phyloP scores from a whole-genome alignment of 768 basidiomycete genomes.

The Myochromella boudieri region DNA sequence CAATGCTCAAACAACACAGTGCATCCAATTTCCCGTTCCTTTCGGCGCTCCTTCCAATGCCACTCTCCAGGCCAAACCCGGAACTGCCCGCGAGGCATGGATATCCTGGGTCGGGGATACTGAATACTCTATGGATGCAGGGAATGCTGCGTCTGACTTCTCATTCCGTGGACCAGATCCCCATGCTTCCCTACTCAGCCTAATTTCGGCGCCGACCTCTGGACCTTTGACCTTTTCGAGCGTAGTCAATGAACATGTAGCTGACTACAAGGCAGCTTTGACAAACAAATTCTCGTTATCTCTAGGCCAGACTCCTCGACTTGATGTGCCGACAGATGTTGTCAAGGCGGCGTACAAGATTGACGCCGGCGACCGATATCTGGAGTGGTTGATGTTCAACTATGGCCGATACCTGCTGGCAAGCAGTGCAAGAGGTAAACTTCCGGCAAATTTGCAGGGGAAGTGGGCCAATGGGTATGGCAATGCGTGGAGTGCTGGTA shows the following conservation, averaged over 20 bases:
- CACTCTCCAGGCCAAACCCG: constrained; percentile 42
- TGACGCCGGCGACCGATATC: constrained; percentile 57
- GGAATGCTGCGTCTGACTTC: constrained; percentile 52
- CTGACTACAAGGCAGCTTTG: constrained; percentile 46
- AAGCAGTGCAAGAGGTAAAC: constrained; percentile 56
- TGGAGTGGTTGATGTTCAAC: constrained; percentile 77
- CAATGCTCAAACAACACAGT: constrained; percentile 22
- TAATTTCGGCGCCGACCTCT: constrained; percentile 30
- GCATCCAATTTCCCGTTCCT: constrained; percentile 30
- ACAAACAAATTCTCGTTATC: constrained; percentile 51
- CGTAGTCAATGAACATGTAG: constrained; percentile 47
- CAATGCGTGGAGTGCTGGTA: constrained; percentile 66
- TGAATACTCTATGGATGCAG: constrained; percentile 63
- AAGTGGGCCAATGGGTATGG: constrained; percentile 60
- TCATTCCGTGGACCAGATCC: constrained; percentile 67
- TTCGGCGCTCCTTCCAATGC: constrained; percentile 39
- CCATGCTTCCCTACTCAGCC: constrained; percentile 40
- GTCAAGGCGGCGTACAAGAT: constrained; percentile 52
- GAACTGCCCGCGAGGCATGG: constrained; percentile 52
- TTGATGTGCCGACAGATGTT: constrained; percentile 56
- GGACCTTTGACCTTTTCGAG: constrained; percentile 31
- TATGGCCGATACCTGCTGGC: constrained; percentile 67
- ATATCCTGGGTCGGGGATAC: constrained; percentile 74
- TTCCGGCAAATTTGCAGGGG: constrained; percentile 76
- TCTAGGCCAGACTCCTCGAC: constrained; percentile 57